A percentile compares a stretch with the other conserved stretches of the same genome.
Evolutionary conservation across 2,329 filamentous ascomycete genomes (phyloP).

Genomic region (Botrytis hyacinthi): DNA sequence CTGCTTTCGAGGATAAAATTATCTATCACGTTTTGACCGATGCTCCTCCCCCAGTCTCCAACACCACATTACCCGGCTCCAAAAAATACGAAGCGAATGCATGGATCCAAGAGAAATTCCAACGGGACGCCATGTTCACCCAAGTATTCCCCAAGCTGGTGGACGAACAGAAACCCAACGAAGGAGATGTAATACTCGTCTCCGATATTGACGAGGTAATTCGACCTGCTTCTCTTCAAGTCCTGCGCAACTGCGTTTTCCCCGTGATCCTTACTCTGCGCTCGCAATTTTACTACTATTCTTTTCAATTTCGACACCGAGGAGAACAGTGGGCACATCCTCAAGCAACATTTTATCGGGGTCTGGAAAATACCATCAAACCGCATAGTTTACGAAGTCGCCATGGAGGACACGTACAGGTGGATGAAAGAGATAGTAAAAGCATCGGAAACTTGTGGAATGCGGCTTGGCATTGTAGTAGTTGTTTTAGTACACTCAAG

Average conservation of each 20-base stretch:
- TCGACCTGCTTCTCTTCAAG: constrained; percentile 39
- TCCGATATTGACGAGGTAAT: constrained; percentile 48
- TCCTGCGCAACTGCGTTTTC: constrained; percentile 41
- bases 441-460: constrained; percentile 41
- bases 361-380: constrained; percentile 40
- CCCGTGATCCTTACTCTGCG: constrained; percentile 39
- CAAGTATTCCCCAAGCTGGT: constrained; percentile 47
- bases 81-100: constrained; percentile 41
- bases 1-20: constrained; percentile 56
- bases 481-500: constrained; percentile 44
- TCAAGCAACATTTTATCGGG: constrained; percentile 45
- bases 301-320: constrained; percentile 41
- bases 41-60: constrained; percentile 25
- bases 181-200: constrained; percentile 44
- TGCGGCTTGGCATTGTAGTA: constrained; percentile 48
- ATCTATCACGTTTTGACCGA: constrained; percentile 55
- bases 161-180: constrained; percentile 34
- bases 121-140: constrained; percentile 57
- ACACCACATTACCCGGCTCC: neutral
- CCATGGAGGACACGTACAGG: neutral
- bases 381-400: constrained; percentile 36
- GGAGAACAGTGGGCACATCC: constrained; percentile 44
- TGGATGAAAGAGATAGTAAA: neutral
- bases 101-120: constrained; percentile 52
- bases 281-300: constrained; percentile 42